Evolutionary conservation across 257 asterid genomes (phyloP).

Genomic region (Solanum arcanum): DNA sequence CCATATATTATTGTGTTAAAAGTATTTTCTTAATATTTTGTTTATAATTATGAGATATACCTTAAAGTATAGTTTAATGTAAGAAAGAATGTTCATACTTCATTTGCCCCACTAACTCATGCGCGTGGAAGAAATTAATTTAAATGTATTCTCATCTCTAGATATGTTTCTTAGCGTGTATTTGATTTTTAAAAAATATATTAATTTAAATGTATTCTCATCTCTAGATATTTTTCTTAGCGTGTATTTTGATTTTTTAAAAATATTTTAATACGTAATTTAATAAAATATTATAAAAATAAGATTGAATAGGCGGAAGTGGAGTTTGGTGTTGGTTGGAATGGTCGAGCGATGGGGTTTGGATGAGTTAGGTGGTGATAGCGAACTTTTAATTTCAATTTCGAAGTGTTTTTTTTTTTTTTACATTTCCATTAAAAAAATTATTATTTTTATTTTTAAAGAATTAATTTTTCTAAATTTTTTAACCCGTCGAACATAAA

Average conservation of each 20-base stretch:
- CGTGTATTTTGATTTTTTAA: no score
- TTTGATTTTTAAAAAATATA: neutral
- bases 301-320: neutral
- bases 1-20: neutral
- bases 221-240: neutral
- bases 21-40: neutral
- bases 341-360: neutral
- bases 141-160: neutral
- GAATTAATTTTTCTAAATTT: neutral
- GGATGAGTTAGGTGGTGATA: neutral
- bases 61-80: neutral
- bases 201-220: neutral
- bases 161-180: accelerated
- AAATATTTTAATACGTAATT: neutral
- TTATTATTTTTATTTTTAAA: neutral
- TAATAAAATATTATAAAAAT: neutral
- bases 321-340: neutral
- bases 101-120: neutral
- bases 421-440: neutral
- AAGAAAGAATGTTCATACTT: neutral
- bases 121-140: neutral
- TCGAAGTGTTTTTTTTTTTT: accelerated
- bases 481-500: neutral
- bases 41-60: neutral
- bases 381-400: neutral